Percentiles rank a stretch among this genome's conserved stretches.
Conservation (phyloP, 805 yeast genomes). For the Wickerhamiella alocasiicola region DNA sequence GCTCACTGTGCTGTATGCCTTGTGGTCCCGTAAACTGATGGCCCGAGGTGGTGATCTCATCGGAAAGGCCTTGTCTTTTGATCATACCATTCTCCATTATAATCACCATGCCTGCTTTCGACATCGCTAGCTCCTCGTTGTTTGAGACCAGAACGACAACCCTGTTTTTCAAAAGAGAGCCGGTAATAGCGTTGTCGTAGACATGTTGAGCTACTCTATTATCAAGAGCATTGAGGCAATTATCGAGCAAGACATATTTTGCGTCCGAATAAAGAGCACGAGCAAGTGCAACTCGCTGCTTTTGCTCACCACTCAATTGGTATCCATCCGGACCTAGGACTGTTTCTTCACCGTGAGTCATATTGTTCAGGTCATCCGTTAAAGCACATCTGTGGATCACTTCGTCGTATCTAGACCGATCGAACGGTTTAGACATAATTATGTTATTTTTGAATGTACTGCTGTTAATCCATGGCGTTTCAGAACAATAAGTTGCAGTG, state of each 20-base stretch:
- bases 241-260: constrained; percentile 75
- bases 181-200: constrained; percentile 81
- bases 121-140: constrained; percentile 78
- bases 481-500: constrained; percentile 91
- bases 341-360: constrained; percentile 75
- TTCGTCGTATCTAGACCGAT: constrained; percentile 58
- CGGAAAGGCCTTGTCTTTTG: constrained; percentile 65
- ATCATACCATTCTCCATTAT: constrained; percentile 77
- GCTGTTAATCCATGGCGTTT: constrained; percentile 89
- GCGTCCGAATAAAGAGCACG: constrained; percentile 88
- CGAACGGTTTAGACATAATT: constrained; percentile 58
- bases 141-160: constrained; percentile 88
- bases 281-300: constrained; percentile 81
- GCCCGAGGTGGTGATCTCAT: constrained; percentile 50
- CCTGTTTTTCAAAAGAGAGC: constrained; percentile 71
- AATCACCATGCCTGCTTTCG: constrained; percentile 70
- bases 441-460: constrained; percentile 80
- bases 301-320: constrained; percentile 86
- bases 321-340: constrained; percentile 93
- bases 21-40: constrained; percentile 71
- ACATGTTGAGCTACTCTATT: constrained; percentile 88
- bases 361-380: constrained; percentile 70
- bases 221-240: constrained; percentile 87
- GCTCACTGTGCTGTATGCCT: too few species aligned
- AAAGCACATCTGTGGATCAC: constrained; percentile 86